Evolutionary conservation across 129 eudicot genomes (phyloP).

Genomic region (Flaveria linearis): DNA sequence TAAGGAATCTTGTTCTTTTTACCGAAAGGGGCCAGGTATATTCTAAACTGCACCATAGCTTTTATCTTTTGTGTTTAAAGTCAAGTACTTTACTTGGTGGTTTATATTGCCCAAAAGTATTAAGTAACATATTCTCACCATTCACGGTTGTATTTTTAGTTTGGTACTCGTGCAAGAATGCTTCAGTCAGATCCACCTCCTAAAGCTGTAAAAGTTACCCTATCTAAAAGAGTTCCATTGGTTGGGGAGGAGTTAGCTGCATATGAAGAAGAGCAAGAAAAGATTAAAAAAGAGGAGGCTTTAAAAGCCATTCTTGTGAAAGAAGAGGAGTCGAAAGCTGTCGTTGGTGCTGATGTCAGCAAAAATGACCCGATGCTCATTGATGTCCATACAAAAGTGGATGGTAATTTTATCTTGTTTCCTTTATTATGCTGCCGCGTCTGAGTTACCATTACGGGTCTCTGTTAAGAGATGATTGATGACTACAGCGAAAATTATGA

Average conservation of each 20-base stretch:
- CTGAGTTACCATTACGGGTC: not conserved
- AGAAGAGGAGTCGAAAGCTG: conserved; percentile 78
- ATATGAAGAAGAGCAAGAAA: conserved; percentile 90
- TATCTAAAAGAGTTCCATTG: conserved; percentile 89
- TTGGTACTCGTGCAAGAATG: conserved; percentile 85
- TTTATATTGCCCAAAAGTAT: not conserved
- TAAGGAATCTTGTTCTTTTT: conserved; percentile 82
- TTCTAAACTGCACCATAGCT: not conserved
- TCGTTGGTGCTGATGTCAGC: conserved; percentile 50
- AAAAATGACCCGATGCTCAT: conserved; percentile 70
- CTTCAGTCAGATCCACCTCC: conserved; percentile 99
- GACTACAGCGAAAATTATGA: not conserved
- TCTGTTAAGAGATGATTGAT: not conserved
- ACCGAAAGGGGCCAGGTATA: conserved; percentile 96
- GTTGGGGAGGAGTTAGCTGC: conserved; percentile 96
- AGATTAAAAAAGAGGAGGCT: conserved; percentile 80
- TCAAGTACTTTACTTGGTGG: not conserved
- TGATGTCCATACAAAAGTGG: conserved; percentile 57
- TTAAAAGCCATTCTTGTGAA: conserved; percentile 71
- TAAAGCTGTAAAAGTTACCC: conserved; percentile 89
- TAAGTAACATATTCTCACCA: not conserved
- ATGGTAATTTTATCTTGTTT: conserved; percentile 49
- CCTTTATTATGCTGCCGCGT: conserved; percentile 6
- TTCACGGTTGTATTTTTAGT: conserved; percentile 45
- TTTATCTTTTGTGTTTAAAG: conserved; percentile 1